Percentiles rank a stretch among this genome's conserved stretches.
Conservation (phyloP, 1,139 yeast genomes). For the Saccharomyces hybrid region DNA sequence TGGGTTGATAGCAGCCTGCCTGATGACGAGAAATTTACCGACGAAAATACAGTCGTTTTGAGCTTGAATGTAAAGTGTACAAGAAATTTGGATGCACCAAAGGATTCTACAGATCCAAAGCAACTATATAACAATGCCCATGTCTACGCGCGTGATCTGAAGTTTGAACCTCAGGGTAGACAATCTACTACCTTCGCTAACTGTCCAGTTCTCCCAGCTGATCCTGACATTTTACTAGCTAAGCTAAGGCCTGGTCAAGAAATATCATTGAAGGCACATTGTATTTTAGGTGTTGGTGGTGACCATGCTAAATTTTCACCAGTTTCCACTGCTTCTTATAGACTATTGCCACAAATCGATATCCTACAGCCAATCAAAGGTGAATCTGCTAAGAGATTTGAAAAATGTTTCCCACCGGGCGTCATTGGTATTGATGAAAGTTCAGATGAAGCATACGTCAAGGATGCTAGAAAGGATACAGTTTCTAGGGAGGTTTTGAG, state of each 20-base stretch:
- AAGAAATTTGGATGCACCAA: conserved; percentile 76
- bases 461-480: conserved; percentile 88
- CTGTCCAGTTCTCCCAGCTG: conserved; percentile 67
- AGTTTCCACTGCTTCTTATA: conserved; percentile 93
- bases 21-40: conserved; percentile 66
- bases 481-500: conserved; percentile 94
- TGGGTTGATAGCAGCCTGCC: conserved; percentile 68
- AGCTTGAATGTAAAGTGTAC: conserved; percentile 78
- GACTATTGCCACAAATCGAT: conserved; percentile 83
- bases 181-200: conserved; percentile 65
- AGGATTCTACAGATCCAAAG: conserved; percentile 73
- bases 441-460: conserved; percentile 64
- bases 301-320: conserved; percentile 98
- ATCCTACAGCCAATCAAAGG: conserved; percentile 71
- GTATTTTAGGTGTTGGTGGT: conserved; percentile 83
- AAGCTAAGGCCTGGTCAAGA: conserved; percentile 97
- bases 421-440: conserved; percentile 68
- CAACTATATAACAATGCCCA: conserved; percentile 74
- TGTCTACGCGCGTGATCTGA: conserved; percentile 82
- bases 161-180: conserved; percentile 86
- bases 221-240: conserved; percentile 83
- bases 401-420: conserved; percentile 87
- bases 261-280: conserved; percentile 82
- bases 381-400: conserved; percentile 67
- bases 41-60: conserved; percentile 81